Conservation (phyloP, 106 monocot genomes). For the Phalaenopsis equestris region DNA sequence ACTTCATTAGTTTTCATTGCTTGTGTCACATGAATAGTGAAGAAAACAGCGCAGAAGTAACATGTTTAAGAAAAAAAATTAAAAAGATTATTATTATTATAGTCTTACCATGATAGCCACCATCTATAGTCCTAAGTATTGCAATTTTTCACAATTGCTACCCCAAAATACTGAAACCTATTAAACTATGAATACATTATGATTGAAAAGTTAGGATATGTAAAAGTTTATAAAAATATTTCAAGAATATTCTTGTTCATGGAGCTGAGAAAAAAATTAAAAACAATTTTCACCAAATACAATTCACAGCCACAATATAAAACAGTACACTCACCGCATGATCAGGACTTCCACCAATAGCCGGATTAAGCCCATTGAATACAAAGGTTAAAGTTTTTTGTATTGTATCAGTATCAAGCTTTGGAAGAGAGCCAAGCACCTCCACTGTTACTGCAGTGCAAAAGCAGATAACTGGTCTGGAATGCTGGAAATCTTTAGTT, state of each 20-base stretch:
- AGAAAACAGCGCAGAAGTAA: background rate
- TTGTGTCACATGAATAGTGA: background rate
- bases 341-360: constrained; percentile 40
- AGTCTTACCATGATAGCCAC: background rate
- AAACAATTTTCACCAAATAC: background rate
- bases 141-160: background rate
- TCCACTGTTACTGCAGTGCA: constrained; percentile 79
- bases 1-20: background rate
- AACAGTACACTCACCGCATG: constrained; percentile 41
- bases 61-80: background rate
- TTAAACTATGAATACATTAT: background rate
- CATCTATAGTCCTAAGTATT: background rate
- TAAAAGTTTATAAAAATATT: background rate
- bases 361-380: constrained; percentile 57
- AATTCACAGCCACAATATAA: background rate
- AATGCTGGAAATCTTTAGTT: constrained; percentile 49
- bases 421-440: constrained; percentile 51
- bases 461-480: constrained; percentile 69
- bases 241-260: background rate
- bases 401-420: constrained; percentile 66
- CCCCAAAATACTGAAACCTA: background rate
- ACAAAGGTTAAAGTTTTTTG: constrained; percentile 60
- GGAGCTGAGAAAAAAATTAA: background rate
- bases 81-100: background rate
- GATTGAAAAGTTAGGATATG: background rate